Conservation (phyloP, 805 yeast species). For the baker's yeast (Saccharomyces cerevisiae) region DNA sequence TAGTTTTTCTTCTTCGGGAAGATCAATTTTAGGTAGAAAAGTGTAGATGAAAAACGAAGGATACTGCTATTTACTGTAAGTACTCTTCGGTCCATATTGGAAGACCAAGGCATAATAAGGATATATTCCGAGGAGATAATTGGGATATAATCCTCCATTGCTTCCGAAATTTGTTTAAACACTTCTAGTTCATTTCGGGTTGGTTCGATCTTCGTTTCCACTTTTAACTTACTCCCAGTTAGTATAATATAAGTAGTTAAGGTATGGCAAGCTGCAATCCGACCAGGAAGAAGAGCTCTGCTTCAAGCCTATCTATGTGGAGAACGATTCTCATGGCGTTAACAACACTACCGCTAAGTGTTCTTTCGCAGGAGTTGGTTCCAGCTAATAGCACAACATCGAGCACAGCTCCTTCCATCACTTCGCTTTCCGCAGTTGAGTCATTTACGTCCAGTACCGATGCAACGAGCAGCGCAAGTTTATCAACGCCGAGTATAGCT, state of each 20-base stretch:
- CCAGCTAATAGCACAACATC: not conserved
- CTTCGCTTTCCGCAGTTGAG: not conserved
- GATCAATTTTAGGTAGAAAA: not conserved
- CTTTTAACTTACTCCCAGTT: not conserved
- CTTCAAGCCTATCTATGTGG: not conserved
- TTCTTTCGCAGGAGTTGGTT: not conserved
- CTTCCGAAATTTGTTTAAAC: not conserved
- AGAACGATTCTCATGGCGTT: not conserved
- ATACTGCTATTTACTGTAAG: not conserved
- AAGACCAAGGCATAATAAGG: not conserved
- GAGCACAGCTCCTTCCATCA: not conserved
- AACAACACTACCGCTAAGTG: not conserved
- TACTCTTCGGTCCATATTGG: not conserved
- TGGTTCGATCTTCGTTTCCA: not conserved
- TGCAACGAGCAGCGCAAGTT: not conserved
- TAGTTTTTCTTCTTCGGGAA: not conserved
- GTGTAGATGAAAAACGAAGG: not conserved
- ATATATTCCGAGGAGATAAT: not conserved
- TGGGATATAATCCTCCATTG: not conserved
- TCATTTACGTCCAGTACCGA: constrained; percentile 5
- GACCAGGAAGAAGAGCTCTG: not conserved
- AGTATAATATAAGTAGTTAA: not conserved
- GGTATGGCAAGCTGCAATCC: not conserved
- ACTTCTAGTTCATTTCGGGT: not conserved
- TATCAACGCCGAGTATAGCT: constrained; percentile 7